A percentile compares a stretch with the other conserved stretches of the same genome.
These are phyloP conservation scores for Seiridium cupressi DNA, from an alignment of 2,329 filamentous ascomycete genomes.

Conservation along the genomic window DNA sequence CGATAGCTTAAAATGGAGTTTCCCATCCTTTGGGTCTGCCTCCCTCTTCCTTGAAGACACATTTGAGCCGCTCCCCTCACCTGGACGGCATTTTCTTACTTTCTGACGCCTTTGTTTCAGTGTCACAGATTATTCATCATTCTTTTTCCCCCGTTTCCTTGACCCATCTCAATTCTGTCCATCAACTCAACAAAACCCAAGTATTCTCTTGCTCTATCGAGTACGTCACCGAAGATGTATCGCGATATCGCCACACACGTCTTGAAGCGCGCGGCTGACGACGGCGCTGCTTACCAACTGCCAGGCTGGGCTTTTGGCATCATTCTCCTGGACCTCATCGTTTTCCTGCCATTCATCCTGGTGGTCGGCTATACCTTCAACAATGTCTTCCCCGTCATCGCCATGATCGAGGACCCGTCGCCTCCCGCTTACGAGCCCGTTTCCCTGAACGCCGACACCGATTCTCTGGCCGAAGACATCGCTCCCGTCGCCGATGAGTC, in stretches of 20 bases:
- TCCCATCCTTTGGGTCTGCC: background rate
- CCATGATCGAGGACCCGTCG: conserved; percentile 57
- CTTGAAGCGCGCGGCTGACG: conserved; percentile 33
- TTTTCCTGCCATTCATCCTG: conserved; percentile 44
- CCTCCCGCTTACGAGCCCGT: conserved; percentile 55
- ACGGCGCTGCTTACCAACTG: conserved; percentile 26
- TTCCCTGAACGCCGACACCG: conserved; percentile 36
- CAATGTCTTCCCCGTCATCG: conserved; percentile 50
- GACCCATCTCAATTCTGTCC: background rate
- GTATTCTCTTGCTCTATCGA: background rate
- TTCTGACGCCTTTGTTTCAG: background rate
- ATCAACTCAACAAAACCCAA: no score
- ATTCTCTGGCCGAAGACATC: conserved; percentile 31
- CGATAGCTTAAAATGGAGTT: background rate
- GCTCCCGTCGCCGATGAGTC: conserved; percentile 34
- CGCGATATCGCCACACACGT: conserved; percentile 29
- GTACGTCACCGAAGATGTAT: conserved; percentile 25
- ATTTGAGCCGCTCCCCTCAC: background rate
- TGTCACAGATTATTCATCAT: background rate
- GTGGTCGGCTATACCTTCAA: conserved; percentile 49
- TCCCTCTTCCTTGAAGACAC: background rate
- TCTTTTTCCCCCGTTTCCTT: background rate
- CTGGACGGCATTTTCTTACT: background rate
- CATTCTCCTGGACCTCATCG: conserved; percentile 36
- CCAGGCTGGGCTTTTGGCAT: conserved; percentile 40